Percentiles rank a stretch among this genome's conserved stretches.
phyloP scores from a whole-genome alignment of 306 rosid genomes.

The Astragalus membranaceus region DNA sequence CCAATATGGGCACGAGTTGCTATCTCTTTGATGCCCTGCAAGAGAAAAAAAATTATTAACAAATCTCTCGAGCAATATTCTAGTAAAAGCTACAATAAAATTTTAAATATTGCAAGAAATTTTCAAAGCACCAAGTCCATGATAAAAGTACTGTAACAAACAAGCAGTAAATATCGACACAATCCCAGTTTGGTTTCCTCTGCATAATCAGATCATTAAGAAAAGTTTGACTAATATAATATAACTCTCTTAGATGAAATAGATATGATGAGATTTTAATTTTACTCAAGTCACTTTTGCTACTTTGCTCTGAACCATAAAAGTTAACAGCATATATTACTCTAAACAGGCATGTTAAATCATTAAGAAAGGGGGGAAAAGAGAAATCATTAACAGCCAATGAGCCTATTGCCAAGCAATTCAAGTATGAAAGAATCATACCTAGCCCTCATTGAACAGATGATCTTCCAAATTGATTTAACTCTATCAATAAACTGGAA shows the following conservation, averaged over 20 bases:
- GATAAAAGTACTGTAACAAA: slow-evolving; percentile 7
- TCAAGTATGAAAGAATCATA: background rate
- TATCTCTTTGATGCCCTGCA: slow-evolving; percentile 62
- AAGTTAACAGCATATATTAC: background rate
- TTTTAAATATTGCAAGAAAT: background rate
- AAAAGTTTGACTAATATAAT: background rate
- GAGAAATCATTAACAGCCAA: background rate
- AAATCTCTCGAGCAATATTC: background rate
- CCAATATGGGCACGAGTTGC: slow-evolving; percentile 43
- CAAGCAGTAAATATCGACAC: slow-evolving; percentile 7
- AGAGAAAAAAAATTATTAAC: slow-evolving; percentile 12
- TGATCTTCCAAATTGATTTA: slow-evolving; percentile 14
- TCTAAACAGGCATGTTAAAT: background rate
- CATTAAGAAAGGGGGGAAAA: background rate
- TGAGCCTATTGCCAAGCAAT: background rate
- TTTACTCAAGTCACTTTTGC: background rate
- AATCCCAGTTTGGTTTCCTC: background rate
- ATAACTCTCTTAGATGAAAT: background rate
- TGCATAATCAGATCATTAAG: slow-evolving; percentile 2
- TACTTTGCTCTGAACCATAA: background rate
- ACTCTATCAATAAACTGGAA: slow-evolving; percentile 7
- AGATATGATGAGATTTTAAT: background rate
- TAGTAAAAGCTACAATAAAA: background rate
- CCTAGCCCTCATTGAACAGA: slow-evolving; percentile 13
- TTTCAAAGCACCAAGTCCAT: background rate